Evolutionary conservation across 306 rosid species (phyloP).

Genomic region (Prunus fruticosa): DNA sequence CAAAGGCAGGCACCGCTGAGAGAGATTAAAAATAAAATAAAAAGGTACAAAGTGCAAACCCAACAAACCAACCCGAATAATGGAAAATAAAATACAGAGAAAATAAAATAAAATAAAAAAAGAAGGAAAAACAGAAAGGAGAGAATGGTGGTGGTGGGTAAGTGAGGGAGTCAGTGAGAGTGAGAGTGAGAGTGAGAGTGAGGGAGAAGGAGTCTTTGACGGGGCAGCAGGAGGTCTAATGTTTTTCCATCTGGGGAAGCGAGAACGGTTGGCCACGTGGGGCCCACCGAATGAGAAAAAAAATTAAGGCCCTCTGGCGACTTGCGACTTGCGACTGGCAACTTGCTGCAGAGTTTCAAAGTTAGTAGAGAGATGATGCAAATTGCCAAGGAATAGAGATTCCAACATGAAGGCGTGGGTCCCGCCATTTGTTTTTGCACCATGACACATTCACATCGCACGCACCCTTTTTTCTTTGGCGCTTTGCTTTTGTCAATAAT

Average conservation of each 20-base stretch:
- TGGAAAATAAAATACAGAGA: background rate
- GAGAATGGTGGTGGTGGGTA: background rate
- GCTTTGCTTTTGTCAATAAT: background rate
- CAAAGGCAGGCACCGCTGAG: background rate
- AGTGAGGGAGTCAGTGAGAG: background rate
- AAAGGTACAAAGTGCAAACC: background rate
- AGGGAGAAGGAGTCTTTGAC: background rate
- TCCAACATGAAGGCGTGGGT: background rate
- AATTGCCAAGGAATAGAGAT: background rate
- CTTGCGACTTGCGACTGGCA: background rate
- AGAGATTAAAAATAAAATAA: background rate
- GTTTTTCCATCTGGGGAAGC: background rate
- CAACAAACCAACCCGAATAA: constrained; percentile 10
- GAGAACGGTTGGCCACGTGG: constrained; percentile 1
- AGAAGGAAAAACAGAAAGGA: background rate
- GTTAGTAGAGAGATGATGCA: background rate
- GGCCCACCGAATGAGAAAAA: background rate
- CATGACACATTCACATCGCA: constrained; percentile 9
- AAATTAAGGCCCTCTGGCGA: background rate
- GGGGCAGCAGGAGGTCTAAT: background rate
- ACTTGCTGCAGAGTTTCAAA: background rate
- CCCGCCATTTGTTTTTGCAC: constrained; percentile 24
- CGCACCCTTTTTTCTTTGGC: background rate
- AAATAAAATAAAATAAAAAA: too few relatives aligned
- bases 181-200: background rate